Conservation (phyloP, 768 basidiomycete species). For the Termitomyces sp. region DNA sequence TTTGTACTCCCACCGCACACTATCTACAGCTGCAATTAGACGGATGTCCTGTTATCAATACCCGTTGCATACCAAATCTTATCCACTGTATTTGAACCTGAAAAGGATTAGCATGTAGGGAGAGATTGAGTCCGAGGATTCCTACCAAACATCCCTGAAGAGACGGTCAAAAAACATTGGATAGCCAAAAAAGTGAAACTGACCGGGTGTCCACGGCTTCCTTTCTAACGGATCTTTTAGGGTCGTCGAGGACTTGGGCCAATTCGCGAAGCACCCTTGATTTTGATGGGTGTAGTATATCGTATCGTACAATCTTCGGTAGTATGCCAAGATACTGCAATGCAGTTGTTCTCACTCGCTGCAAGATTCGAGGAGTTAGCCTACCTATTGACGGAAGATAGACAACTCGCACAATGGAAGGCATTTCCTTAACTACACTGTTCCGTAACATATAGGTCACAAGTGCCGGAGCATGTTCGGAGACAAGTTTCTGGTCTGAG, state of each 20-base stretch:
- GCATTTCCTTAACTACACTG: conserved; percentile 40
- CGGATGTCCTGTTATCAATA: conserved; percentile 15
- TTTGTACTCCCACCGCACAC: conserved; percentile 21
- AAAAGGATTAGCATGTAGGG: conserved; percentile 14
- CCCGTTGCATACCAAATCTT: conserved; percentile 13
- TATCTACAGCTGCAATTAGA: conserved; percentile 20
- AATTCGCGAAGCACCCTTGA: conserved; percentile 66
- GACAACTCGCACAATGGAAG: conserved; percentile 42
- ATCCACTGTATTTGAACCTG: conserved; percentile 60
- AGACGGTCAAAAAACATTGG: background rate
- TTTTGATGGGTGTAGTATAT: conserved; percentile 79
- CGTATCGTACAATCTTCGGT: conserved; percentile 75
- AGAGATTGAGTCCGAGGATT: conserved; percentile 1
- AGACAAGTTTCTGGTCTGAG: conserved; percentile 41
- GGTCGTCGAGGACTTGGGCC: conserved; percentile 78
- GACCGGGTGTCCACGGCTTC: conserved; percentile 82
- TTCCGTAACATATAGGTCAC: conserved; percentile 69
- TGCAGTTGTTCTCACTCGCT: conserved; percentile 76
- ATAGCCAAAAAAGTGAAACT: conserved; percentile 1
- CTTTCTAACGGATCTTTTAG: conserved; percentile 75
- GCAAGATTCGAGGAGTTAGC: background rate
- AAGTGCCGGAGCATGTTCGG: conserved; percentile 67
- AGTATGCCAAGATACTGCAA: conserved; percentile 69
- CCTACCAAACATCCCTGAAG: conserved; percentile 43
- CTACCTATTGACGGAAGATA: background rate